These are phyloP conservation scores for Oidiodendron maius DNA, from an alignment of 495 filamentous ascomycete species.

Conservation along the genomic window DNA sequence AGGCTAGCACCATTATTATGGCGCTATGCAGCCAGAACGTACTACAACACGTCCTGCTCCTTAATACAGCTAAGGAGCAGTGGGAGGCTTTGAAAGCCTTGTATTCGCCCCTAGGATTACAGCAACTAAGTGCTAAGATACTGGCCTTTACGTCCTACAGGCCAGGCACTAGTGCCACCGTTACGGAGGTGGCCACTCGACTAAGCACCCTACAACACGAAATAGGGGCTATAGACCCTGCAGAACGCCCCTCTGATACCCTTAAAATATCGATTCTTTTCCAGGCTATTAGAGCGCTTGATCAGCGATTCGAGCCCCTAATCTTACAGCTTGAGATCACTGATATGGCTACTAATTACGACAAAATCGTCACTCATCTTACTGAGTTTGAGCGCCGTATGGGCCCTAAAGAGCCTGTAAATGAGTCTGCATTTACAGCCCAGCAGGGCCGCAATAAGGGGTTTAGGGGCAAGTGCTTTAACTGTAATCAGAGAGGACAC, in stretches of 20 bases:
- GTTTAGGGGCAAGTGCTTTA: constrained; percentile 2
- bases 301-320: background rate
- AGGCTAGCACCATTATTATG: constrained; percentile 3
- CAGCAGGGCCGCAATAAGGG: background rate
- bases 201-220: constrained; percentile 1
- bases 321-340: background rate
- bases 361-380: background rate
- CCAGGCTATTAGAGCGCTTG: background rate
- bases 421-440: background rate
- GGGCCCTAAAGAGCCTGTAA: background rate
- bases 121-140: background rate
- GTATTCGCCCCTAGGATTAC: constrained; percentile 1
- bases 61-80: constrained; percentile 1
- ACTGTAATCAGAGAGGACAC: background rate
- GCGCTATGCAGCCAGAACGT: background rate
- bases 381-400: background rate
- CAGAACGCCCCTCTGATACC: background rate
- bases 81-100: background rate
- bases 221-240: background rate
- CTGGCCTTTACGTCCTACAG: constrained; percentile 1
- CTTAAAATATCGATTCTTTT: background rate
- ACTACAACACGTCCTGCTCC: background rate
- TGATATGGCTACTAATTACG: background rate
- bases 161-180: background rate
- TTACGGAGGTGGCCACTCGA: background rate